Percentiles rank a stretch among this genome's conserved stretches.
phyloP scores from a whole-genome alignment of 306 rosid species.

The Trifolium repens region DNA sequence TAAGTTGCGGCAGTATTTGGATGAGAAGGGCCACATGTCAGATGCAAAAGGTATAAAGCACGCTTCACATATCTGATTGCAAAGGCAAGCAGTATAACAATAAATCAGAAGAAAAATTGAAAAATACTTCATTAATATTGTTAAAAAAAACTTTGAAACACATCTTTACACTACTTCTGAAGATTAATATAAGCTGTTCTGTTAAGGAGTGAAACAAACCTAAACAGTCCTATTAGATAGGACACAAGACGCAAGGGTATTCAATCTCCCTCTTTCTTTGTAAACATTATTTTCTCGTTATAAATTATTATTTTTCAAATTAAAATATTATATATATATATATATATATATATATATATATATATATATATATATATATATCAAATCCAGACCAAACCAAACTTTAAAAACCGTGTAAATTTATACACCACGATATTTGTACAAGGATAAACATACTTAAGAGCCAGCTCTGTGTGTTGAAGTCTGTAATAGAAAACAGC shows the following conservation, averaged over 20 bases:
- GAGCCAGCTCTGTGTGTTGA: slow-evolving; percentile 97
- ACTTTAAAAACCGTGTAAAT: slow-evolving; percentile 16
- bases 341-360: no score
- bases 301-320: slow-evolving; percentile 15
- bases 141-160: neutral
- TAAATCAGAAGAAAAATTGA: slow-evolving; percentile 33
- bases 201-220: slow-evolving; percentile 3
- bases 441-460: slow-evolving; percentile 70
- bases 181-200: slow-evolving; percentile 3
- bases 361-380: no score
- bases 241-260: slow-evolving; percentile 4
- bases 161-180: slow-evolving; percentile 7
- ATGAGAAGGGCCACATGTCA: slow-evolving; percentile 98
- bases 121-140: slow-evolving; percentile 3
- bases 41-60: slow-evolving; percentile 95
- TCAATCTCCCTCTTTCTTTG: slow-evolving; percentile 21
- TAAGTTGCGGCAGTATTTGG: slow-evolving; percentile 99
- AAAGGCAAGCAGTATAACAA: slow-evolving; percentile 27
- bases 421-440: slow-evolving; percentile 29
- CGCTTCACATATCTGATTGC: slow-evolving; percentile 89
- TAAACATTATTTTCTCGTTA: slow-evolving; percentile 25
- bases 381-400: slow-evolving; percentile 6
- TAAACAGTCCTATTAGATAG: neutral
- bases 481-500: slow-evolving; percentile 99
- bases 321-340: neutral